A percentile compares a stretch with the other conserved stretches of the same genome.
These are phyloP conservation scores for Trichoderma endophyticum DNA, from an alignment of 2,329 filamentous ascomycete genomes.

Conservation along the genomic window DNA sequence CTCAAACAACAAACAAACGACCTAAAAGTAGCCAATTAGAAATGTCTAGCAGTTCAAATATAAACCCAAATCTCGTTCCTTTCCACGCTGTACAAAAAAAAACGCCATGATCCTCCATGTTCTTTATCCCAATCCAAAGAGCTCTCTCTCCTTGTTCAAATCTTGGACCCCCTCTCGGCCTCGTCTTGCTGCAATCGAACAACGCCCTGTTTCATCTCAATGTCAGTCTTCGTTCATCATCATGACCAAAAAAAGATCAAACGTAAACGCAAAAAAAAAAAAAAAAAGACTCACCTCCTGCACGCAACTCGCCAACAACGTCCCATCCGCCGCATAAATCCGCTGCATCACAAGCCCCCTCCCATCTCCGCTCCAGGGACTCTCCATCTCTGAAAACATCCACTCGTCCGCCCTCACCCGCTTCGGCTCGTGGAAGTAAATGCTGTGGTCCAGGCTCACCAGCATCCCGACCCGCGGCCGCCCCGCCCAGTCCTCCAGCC, in stretches of 20 bases:
- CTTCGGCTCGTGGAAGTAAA: conserved; percentile 63
- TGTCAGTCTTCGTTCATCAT: neutral
- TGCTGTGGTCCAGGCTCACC: conserved; percentile 74
- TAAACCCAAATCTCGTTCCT: neutral
- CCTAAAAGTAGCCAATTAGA: neutral
- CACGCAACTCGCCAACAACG: conserved; percentile 71
- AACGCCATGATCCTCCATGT: neutral
- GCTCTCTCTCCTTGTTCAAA: conserved; percentile 25
- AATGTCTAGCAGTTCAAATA: neutral
- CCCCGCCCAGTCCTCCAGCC: conserved; percentile 46
- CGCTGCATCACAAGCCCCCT: conserved; percentile 72
- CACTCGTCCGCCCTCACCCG: conserved; percentile 64
- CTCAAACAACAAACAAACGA: neutral
- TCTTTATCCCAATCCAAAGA: neutral
- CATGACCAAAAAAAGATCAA: neutral
- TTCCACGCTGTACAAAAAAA: neutral
- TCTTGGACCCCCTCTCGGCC: conserved; percentile 33
- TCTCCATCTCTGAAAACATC: conserved; percentile 79
- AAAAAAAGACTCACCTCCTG: conserved; percentile 60
- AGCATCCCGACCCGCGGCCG: conserved; percentile 74
- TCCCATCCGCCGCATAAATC: conserved; percentile 69
- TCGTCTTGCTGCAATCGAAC: conserved; percentile 47
- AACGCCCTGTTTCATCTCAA: conserved; percentile 40
- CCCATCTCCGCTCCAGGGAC: conserved; percentile 75
- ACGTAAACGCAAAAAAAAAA: neutral